Evolutionary conservation across 2,329 filamentous ascomycete species (phyloP).

Genomic region (Cadophora sp.): DNA sequence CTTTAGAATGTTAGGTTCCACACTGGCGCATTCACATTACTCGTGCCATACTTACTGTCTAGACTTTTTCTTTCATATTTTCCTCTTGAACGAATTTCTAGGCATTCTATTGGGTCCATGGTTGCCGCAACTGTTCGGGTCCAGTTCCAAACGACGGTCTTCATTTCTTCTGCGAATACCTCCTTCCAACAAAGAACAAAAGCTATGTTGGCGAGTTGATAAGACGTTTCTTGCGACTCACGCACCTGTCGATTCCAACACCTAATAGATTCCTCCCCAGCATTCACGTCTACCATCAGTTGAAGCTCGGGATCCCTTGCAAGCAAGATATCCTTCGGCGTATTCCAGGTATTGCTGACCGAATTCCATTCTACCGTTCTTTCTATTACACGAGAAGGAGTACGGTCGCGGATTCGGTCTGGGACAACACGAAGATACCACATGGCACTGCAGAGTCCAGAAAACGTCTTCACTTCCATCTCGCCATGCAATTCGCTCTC

Average conservation of each 20-base stretch:
- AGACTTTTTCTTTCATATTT: no score
- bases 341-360: no score
- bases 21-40: no score
- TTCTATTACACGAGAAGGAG: no score
- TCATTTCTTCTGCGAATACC: neutral
- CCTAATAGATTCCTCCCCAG: neutral
- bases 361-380: no score
- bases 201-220: neutral
- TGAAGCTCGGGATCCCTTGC: no score
- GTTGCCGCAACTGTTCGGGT: neutral
- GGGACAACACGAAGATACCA: neutral
- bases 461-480: neutral
- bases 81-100: neutral
- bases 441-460: neutral
- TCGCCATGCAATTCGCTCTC: no score
- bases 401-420: neutral
- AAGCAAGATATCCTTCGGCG: no score
- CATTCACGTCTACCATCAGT: no score
- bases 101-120: neutral
- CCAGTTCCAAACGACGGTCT: neutral
- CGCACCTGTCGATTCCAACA: neutral
- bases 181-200: neutral
- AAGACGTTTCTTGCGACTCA: neutral
- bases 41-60: no score
- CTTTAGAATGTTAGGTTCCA: no score